Base-by-base conservation (phyloP, 2,329 filamentous ascomycete species). In the Ustulina deusta region DNA sequence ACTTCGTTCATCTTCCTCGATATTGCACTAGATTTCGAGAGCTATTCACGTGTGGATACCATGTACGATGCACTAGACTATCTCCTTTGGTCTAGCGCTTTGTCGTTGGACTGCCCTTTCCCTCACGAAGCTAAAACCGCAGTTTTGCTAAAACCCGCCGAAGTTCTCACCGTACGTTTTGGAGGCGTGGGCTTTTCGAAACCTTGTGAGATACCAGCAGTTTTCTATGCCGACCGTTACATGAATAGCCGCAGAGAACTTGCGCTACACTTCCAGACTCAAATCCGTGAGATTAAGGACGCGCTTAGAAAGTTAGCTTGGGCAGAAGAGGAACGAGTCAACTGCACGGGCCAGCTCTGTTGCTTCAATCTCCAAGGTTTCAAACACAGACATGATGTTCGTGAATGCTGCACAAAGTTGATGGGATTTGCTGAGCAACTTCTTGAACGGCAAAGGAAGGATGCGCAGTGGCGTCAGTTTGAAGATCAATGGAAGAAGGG, bases 201-300 rank as follows among this genome's bases (percentile, higher is more conserved):
- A 51, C 79, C 80, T 2, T 79, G 87, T 48, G 83, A 87, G 3
- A 82, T 89, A 38, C 86, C 86, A 6, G 76, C 78, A 48, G 77
- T 83, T 13, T 82, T 87, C 68, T 88, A 86, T 70, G 83, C 85
- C 0, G 86, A 88, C 74, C 83, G 81, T n/a, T 89, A 88, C 65
- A 75, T 86, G 59, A 77, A 79, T 55, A 76, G 72, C 11, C 81
- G 82, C 15, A 83, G 82, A 62, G 78, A 83, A 11, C 82, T 84
- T 60, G 83, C 85, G 15, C 69, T 81, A 9, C 79, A 80, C 7
- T 85, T 87, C 48, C 82, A 84, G 66, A 70, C 72, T 58, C 65
- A 79, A 71, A 71, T 77, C 17, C 71, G 72, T 32, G 55, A 70
- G 36, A 61, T 74, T 13, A 77, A 71, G 54, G 71, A 57, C 5